Percentiles rank a stretch among this genome's conserved stretches.
These are phyloP conservation scores for Adansonia gregorii DNA, from an alignment of 441 rosid species.

Conservation along the genomic window DNA sequence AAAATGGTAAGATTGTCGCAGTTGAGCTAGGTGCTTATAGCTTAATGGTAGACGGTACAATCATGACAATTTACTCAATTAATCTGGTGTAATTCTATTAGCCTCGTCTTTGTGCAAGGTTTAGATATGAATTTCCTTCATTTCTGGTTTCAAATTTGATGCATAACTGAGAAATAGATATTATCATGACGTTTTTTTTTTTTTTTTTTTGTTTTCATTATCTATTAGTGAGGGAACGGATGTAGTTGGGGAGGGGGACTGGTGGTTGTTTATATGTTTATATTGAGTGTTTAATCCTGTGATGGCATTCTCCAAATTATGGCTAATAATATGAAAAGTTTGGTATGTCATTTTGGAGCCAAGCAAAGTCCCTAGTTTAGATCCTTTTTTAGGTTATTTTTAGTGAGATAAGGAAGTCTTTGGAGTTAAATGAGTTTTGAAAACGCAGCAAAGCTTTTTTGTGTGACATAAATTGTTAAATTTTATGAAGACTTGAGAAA, in stretches of 20 bases:
- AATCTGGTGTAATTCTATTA: neutral
- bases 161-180: neutral
- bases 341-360: neutral
- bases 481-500: neutral
- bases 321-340: neutral
- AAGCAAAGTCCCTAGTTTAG: neutral
- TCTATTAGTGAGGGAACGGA: neutral
- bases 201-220: neutral
- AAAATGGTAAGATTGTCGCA: neutral
- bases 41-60: neutral
- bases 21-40: neutral
- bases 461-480: neutral
- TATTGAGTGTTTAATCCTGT: neutral
- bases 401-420: neutral
- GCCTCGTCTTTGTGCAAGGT: neutral
- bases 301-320: neutral
- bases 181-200: neutral
- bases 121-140: neutral
- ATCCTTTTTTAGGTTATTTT: neutral
- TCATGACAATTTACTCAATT: neutral
- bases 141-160: slow-evolving; percentile 1
- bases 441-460: neutral
- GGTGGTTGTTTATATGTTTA: neutral
- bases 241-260: neutral
- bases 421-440: neutral